phyloP scores from a whole-genome alignment of 2,329 filamentous ascomycete species.

The Cladosporium sp. region DNA sequence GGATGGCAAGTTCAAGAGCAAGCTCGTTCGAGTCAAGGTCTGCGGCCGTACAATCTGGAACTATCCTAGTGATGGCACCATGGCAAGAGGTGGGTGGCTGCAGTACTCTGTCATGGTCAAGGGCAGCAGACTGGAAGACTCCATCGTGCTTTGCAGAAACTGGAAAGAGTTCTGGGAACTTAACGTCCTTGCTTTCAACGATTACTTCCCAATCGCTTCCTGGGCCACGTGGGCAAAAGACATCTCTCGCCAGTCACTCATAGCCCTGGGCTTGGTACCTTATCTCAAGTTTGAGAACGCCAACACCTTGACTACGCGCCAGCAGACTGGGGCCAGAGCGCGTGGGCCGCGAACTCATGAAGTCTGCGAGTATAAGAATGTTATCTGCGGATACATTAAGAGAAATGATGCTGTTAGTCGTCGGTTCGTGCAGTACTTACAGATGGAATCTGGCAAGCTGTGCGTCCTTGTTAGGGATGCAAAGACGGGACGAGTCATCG shows the following conservation, averaged over 20 bases:
- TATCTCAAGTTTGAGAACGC: constrained; percentile 34
- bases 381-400: constrained; percentile 41
- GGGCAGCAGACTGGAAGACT: constrained; percentile 43
- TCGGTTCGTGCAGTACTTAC: constrained; percentile 41
- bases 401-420: constrained; percentile 39
- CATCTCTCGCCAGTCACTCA: constrained; percentile 35
- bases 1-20: constrained; percentile 29
- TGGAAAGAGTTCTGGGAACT: constrained; percentile 51
- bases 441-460: constrained; percentile 36
- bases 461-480: constrained; percentile 40
- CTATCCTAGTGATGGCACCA: constrained; percentile 46
- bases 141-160: constrained; percentile 45
- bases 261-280: constrained; percentile 39
- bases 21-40: constrained; percentile 43
- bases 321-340: constrained; percentile 32
- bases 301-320: constrained; percentile 29
- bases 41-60: constrained; percentile 50
- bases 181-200: constrained; percentile 41
- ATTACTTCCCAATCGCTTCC: constrained; percentile 46
- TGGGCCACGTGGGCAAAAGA: constrained; percentile 43
- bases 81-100: constrained; percentile 47
- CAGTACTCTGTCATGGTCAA: constrained; percentile 51
- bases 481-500: constrained; percentile 36
- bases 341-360: constrained; percentile 33
- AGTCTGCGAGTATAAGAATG: constrained; percentile 36